A percentile compares a stretch with the other conserved stretches of the same genome.
Evolutionary conservation across 1,284 basidiomycete genomes (phyloP).

Genomic region (Moniliella sp.): DNA sequence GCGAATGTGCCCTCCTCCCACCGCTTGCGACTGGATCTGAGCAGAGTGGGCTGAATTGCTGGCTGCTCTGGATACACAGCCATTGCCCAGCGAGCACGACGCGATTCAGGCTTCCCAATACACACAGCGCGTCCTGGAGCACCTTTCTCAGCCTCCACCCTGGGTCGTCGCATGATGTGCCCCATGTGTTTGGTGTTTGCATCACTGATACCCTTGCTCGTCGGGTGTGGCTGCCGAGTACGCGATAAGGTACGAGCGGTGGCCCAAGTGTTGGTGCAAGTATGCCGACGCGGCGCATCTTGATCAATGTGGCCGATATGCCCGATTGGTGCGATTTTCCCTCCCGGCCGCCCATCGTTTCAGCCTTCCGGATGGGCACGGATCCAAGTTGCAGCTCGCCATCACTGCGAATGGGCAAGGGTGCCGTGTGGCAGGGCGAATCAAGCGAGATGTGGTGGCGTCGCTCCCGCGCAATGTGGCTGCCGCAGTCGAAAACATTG

Average conservation of each 20-base stretch:
- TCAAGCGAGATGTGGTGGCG: conserved; percentile 61
- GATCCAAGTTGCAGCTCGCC: conserved; percentile 54
- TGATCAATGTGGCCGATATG: conserved; percentile 66
- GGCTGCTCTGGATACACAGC: conserved; percentile 1
- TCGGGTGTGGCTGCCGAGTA: not conserved
- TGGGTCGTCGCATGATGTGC: conserved; percentile 1
- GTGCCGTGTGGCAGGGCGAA: conserved; percentile 58
- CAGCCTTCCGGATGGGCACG: conserved; percentile 21
- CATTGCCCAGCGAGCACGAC: not conserved
- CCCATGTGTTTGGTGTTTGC: conserved; percentile 21
- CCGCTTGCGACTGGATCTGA: not conserved
- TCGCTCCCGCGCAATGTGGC: conserved; percentile 55
- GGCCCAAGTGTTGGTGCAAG: conserved; percentile 11
- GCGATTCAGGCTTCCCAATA: not conserved
- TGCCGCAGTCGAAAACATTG: conserved; percentile 54
- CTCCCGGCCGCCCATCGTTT: conserved; percentile 75
- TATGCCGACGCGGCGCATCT: conserved; percentile 40
- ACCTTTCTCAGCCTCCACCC: too few species aligned
- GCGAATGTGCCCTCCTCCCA: conserved; percentile 41
- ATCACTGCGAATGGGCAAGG: conserved; percentile 80
- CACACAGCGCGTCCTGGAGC: not conserved
- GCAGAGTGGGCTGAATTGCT: conserved; percentile 1
- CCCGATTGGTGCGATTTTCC: conserved; percentile 69
- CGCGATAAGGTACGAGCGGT: conserved; percentile 1
- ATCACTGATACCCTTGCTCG: conserved; percentile 23